Conservation (phyloP, 768 basidiomycete genomes). For the Russula griseocarnosa region DNA sequence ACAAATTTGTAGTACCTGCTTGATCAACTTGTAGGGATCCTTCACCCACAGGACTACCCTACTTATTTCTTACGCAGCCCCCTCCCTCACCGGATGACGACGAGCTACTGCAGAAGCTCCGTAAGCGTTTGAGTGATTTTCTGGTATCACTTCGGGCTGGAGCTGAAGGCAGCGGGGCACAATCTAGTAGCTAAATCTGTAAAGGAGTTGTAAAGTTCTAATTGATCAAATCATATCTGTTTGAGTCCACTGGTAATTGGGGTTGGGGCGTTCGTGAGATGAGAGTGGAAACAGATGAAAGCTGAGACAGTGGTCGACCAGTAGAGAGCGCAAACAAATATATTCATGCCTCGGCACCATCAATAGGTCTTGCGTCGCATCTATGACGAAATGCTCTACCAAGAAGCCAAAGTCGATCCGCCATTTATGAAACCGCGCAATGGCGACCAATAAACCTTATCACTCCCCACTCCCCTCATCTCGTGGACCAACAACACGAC, state of each 20-base stretch:
- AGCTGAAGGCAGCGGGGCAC: conserved; percentile 27
- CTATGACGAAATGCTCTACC: too few species aligned
- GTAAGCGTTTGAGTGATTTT: conserved; percentile 28
- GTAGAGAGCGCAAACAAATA: too few species aligned
- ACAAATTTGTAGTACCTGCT: conserved; percentile 28
- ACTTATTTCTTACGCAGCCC: conserved; percentile 20
- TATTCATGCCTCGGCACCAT: too few species aligned
- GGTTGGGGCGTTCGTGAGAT: too few species aligned
- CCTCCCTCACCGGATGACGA: conserved; percentile 30
- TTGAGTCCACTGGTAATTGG: too few species aligned
- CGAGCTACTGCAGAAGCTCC: conserved; percentile 27
- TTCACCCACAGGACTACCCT: background rate
- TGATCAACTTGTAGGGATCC: conserved; percentile 29
- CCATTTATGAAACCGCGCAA: too few species aligned
- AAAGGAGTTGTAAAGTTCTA: background rate
- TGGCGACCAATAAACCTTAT: too few species aligned
- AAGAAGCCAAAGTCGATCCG: too few species aligned
- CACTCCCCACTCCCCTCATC: too few species aligned
- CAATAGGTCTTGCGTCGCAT: too few species aligned
- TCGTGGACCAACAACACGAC: too few species aligned
- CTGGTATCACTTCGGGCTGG: conserved; percentile 26
- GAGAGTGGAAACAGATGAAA: too few species aligned
- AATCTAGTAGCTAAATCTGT: background rate
- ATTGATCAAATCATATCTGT: background rate
- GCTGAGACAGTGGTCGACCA: background rate